phyloP scores from a whole-genome alignment of 1,284 basidiomycete species.

The Microbotryum scabiosae region DNA sequence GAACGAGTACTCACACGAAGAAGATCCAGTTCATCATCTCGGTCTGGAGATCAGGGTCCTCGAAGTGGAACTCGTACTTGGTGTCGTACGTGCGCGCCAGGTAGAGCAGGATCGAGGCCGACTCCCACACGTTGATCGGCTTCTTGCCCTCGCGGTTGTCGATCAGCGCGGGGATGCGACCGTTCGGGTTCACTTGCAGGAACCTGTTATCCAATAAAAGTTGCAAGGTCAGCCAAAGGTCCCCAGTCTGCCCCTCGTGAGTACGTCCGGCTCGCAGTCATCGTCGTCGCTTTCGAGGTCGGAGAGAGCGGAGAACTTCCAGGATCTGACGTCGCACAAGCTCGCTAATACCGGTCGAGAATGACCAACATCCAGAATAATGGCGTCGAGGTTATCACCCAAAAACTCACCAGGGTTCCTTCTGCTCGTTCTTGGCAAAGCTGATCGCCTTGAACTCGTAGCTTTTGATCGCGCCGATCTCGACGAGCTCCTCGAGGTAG shows the following conservation, averaged over 20 bases:
- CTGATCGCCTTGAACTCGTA: slow-evolving; percentile 12
- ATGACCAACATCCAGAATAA: not conserved
- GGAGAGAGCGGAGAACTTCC: too few species aligned
- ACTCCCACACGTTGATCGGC: slow-evolving; percentile 11
- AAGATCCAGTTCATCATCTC: slow-evolving; percentile 19
- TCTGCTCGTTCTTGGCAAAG: slow-evolving; percentile 14
- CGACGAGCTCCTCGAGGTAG: slow-evolving; percentile 8
- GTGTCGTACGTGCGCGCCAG: slow-evolving; percentile 18
- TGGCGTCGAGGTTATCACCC: not conserved
- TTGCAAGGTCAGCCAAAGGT: not conserved
- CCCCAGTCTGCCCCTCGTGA: not conserved
- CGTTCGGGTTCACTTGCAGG: slow-evolving; percentile 19
- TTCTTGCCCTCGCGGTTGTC: slow-evolving; percentile 16
- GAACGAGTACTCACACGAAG: slow-evolving; percentile 4
- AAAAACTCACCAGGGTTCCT: slow-evolving; percentile 5
- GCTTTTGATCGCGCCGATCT: slow-evolving; percentile 5
- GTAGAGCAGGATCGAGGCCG: slow-evolving; percentile 15
- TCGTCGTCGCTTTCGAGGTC: too few species aligned
- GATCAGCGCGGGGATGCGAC: slow-evolving; percentile 25
- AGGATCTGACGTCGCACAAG: too few species aligned
- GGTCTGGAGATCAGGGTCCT: slow-evolving; percentile 16
- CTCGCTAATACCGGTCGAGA: not conserved
- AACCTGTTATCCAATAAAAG: not conserved
- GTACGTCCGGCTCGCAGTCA: not conserved
- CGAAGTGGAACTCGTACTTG: slow-evolving; percentile 5